Evolutionary conservation across 2,329 filamentous ascomycete species (phyloP).

Genomic region (Volutella citrinella): DNA sequence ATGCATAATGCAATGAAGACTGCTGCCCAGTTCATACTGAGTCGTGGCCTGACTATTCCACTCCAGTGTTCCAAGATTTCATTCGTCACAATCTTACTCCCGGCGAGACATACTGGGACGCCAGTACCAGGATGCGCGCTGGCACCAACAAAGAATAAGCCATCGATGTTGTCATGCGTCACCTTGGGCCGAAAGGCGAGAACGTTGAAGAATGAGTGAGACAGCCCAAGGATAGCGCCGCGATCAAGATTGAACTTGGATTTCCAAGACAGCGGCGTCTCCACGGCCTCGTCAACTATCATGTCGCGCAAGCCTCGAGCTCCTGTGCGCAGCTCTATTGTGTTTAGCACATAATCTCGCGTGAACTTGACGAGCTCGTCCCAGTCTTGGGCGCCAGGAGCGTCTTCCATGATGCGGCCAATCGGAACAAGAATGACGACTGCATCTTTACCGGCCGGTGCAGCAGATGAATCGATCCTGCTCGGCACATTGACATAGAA

Average conservation of each 20-base stretch:
- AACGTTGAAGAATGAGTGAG: slow-evolving; percentile 72
- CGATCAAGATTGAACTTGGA: slow-evolving; percentile 70
- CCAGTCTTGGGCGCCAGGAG: slow-evolving; percentile 41
- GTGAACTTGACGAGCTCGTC: slow-evolving; percentile 55
- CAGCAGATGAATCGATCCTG: slow-evolving; percentile 64
- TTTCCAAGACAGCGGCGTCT: slow-evolving; percentile 65
- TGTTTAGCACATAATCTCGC: slow-evolving; percentile 57
- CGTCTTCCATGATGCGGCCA: slow-evolving; percentile 52
- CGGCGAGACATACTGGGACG: slow-evolving; percentile 70
- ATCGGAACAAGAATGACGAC: slow-evolving; percentile 71
- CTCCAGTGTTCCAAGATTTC: slow-evolving; percentile 44
- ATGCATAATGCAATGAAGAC: too few species aligned
- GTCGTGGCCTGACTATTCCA: too few species aligned
- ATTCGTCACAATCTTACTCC: slow-evolving; percentile 56
- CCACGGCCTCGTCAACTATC: slow-evolving; percentile 61
- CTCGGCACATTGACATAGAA: slow-evolving; percentile 79
- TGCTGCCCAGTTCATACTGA: too few species aligned
- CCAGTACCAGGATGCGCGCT: slow-evolving; percentile 75
- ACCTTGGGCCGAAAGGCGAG: slow-evolving; percentile 63
- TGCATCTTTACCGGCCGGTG: slow-evolving; percentile 61
- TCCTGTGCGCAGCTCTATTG: slow-evolving; percentile 58
- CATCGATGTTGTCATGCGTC: slow-evolving; percentile 44
- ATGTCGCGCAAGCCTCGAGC: slow-evolving; percentile 43
- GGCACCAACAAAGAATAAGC: slow-evolving; percentile 70
- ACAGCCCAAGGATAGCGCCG: slow-evolving; percentile 70